Percentiles rank a stretch among this genome's conserved stretches.
These are phyloP conservation scores for Hemileccinum impolitum DNA, from an alignment of 768 basidiomycete species.

Conservation along the genomic window DNA sequence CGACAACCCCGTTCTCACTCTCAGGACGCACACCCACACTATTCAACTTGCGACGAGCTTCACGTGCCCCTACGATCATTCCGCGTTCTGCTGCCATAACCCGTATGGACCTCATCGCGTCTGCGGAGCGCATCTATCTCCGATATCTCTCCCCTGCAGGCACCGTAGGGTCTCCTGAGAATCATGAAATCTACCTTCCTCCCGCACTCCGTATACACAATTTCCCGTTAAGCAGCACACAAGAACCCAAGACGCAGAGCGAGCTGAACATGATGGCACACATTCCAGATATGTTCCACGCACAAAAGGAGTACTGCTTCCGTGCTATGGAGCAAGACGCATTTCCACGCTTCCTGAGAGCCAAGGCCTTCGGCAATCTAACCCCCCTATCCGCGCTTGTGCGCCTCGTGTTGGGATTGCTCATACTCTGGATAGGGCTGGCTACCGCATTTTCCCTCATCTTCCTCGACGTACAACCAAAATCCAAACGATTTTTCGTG, in stretches of 20 bases:
- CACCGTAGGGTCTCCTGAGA: constrained; percentile 75
- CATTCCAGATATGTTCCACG: constrained; percentile 94
- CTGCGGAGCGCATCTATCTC: constrained; percentile 94
- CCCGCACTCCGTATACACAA: constrained; percentile 86
- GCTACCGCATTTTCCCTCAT: constrained; percentile 87
- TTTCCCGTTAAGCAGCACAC: constrained; percentile 78
- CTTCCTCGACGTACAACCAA: constrained; percentile 91
- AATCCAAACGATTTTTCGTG: constrained; percentile 92
- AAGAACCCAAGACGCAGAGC: constrained; percentile 63
- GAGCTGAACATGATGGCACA: constrained; percentile 81
- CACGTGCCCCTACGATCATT: constrained; percentile 91
- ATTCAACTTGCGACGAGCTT: constrained; percentile 73
- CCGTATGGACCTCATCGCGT: constrained; percentile 83
- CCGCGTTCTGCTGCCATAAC: constrained; percentile 88
- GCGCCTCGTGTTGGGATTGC: constrained; percentile 77
- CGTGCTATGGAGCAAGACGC: constrained; percentile 95
- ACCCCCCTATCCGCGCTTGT: constrained; percentile 89
- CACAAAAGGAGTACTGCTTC: constrained; percentile 97
- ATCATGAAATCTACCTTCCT: constrained; percentile 97
- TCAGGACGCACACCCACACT: constrained; percentile 73
- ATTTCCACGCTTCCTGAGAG: constrained; percentile 89
- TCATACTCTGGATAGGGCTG: constrained; percentile 94
- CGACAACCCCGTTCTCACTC: constrained; percentile 77
- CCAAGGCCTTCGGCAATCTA: constrained; percentile 97
- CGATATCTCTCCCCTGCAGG: constrained; percentile 87